Percentiles rank a stretch among this genome's conserved stretches.
Conservation (phyloP, 2,329 filamentous ascomycete species). For the Aureobasidium sp. region DNA sequence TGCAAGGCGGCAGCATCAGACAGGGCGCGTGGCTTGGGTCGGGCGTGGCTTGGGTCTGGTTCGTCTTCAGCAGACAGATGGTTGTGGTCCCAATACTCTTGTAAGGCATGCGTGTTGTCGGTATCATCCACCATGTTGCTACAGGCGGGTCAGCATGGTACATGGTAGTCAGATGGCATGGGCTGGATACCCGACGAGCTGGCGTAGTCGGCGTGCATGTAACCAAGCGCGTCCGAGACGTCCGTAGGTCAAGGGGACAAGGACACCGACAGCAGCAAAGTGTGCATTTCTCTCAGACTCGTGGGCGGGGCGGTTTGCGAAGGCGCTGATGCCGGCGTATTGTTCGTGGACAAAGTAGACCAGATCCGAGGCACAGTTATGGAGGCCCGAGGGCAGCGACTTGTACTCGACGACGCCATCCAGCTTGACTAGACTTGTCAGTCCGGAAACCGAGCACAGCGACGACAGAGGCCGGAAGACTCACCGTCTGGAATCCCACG, state of each 20-base stretch:
- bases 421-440: constrained; percentile 46
- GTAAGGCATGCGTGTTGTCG: constrained; percentile 56
- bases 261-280: constrained; percentile 84
- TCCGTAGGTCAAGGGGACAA: constrained; percentile 81
- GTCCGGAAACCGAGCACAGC: background rate
- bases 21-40: constrained; percentile 50
- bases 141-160: background rate
- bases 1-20: constrained; percentile 52
- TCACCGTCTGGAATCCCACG: constrained; percentile 60
- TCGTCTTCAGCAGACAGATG: constrained; percentile 22
- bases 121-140: constrained; percentile 57
- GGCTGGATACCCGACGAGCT: constrained; percentile 57
- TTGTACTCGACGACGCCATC: constrained; percentile 94
- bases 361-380: constrained; percentile 80
- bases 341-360: constrained; percentile 84
- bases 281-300: constrained; percentile 77
- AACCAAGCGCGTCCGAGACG: constrained; percentile 83
- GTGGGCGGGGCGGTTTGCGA: constrained; percentile 74
- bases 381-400: constrained; percentile 84
- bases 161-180: background rate
- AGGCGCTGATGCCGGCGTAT: constrained; percentile 85
- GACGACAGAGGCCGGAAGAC: constrained; percentile 27
- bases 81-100: constrained; percentile 72
- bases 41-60: constrained; percentile 54
- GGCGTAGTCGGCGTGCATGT: constrained; percentile 69